phyloP scores from a whole-genome alignment of 2,329 filamentous ascomycete genomes.

The Ceratocystis albifundus region DNA sequence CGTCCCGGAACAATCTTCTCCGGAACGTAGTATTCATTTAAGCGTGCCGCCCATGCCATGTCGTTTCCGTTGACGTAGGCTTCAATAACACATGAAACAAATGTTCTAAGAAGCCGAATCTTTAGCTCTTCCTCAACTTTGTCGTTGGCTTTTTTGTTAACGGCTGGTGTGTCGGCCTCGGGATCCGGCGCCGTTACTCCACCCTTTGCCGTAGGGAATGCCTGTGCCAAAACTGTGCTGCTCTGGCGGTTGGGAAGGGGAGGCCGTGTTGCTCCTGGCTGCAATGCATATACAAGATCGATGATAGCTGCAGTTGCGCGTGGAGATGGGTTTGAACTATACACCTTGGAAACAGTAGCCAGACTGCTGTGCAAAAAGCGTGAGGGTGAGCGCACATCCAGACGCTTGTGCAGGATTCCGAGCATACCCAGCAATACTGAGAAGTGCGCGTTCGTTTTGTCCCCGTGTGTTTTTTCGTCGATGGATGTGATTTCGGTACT shows the following conservation, averaged over 20 bases:
- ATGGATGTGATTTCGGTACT: slow-evolving; percentile 9
- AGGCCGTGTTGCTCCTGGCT: slow-evolving; percentile 51
- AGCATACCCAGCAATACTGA: slow-evolving; percentile 60
- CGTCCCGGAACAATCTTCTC: slow-evolving; percentile 50
- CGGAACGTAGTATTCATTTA: slow-evolving; percentile 59
- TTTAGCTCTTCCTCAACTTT: slow-evolving; percentile 51
- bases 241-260: slow-evolving; percentile 48
- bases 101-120: slow-evolving; percentile 56
- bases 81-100: slow-evolving; percentile 66
- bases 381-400: slow-evolving; percentile 67
- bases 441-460: slow-evolving; percentile 35
- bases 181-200: slow-evolving; percentile 46
- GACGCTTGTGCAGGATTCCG: slow-evolving; percentile 58
- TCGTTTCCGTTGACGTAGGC: slow-evolving; percentile 54
- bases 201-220: slow-evolving; percentile 15
- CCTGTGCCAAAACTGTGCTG: slow-evolving; percentile 40
- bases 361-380: slow-evolving; percentile 68
- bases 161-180: slow-evolving; percentile 34
- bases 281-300: slow-evolving; percentile 57
- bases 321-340: slow-evolving; percentile 53
- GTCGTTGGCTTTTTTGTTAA: slow-evolving; percentile 36
- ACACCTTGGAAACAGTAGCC: slow-evolving; percentile 57
- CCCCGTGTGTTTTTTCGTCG: slow-evolving; percentile 7
- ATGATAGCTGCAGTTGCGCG: slow-evolving; percentile 51
- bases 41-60: slow-evolving; percentile 50